Percentiles rank a stretch among this genome's conserved stretches.
Conservation (phyloP, 768 basidiomycete genomes). For the Lentinula boryana region DNA sequence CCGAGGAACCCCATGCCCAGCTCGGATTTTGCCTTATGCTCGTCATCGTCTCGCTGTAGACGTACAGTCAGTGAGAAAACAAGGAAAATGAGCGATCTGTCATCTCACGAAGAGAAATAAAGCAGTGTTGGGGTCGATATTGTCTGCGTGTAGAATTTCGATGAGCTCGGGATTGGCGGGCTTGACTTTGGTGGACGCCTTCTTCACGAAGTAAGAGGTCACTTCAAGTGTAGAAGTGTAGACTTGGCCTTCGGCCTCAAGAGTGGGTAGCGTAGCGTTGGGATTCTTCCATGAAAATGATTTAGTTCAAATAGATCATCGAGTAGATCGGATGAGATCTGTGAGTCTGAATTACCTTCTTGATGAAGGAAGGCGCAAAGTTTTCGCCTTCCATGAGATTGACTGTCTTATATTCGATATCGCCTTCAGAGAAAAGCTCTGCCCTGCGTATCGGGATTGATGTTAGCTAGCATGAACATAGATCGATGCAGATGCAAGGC, state of each 20-base stretch:
- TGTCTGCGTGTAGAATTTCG: slow-evolving; percentile 36
- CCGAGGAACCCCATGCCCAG: slow-evolving; percentile 28
- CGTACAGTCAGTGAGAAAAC: not conserved
- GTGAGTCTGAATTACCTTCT: slow-evolving; percentile 23
- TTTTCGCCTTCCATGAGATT: slow-evolving; percentile 44
- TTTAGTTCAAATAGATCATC: not conserved
- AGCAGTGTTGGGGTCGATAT: slow-evolving; percentile 49
- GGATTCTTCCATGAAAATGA: slow-evolving; percentile 30
- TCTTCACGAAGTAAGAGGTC: slow-evolving; percentile 30
- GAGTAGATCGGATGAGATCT: not conserved
- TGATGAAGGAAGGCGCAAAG: slow-evolving; percentile 38
- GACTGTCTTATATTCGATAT: slow-evolving; percentile 27
- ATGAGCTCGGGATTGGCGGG: slow-evolving; percentile 23
- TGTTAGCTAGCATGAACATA: not conserved
- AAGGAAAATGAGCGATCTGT: not conserved
- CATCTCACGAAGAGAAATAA: slow-evolving; percentile 29
- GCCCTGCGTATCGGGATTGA: slow-evolving; percentile 17
- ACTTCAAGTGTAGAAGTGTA: slow-evolving; percentile 37
- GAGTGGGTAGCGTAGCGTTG: slow-evolving; percentile 36
- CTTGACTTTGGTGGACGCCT: slow-evolving; percentile 29
- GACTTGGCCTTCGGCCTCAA: slow-evolving; percentile 25
- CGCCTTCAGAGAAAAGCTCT: slow-evolving; percentile 33
- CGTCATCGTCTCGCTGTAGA: not conserved
- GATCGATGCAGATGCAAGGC: not conserved
- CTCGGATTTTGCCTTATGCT: not conserved